Conservation (phyloP, 108 stramenopile species). For the Chaetoceros muelleri region DNA sequence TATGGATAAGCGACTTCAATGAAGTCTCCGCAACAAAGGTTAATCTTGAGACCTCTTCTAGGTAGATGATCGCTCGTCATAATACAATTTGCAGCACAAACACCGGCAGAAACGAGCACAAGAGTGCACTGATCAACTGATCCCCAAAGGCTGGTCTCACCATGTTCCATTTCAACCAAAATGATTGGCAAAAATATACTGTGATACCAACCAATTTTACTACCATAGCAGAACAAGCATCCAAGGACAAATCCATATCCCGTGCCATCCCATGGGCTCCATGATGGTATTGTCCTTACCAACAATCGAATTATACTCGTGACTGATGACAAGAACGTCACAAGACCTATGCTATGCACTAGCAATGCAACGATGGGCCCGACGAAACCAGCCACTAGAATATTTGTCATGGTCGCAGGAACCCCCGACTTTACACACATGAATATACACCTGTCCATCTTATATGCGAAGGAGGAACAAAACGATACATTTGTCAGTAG, state of each 20-base stretch:
- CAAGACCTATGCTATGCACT: conserved; percentile 15
- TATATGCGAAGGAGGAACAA: no score
- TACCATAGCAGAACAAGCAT: conserved; percentile 54
- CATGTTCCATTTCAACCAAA: conserved; percentile 68
- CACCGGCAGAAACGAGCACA: conserved; percentile 67
- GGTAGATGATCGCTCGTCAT: background rate
- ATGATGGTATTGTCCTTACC: background rate
- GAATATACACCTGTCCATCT: conserved; percentile 5
- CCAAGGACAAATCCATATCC: conserved; percentile 32
- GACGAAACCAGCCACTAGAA: conserved; percentile 37
- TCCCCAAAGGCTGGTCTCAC: conserved; percentile 47
- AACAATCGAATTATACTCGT: conserved; percentile 12
- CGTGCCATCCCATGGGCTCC: background rate
- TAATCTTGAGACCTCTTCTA: conserved; percentile 46
- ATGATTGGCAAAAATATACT: conserved; percentile 58
- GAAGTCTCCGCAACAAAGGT: conserved; percentile 72
- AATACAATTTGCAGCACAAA: conserved; percentile 47
- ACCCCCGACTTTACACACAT: conserved; percentile 24
- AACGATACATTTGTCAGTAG: no score
- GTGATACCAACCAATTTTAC: conserved; percentile 75
- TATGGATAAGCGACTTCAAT: conserved; percentile 80
- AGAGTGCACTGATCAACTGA: conserved; percentile 64
- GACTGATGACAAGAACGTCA: conserved; percentile 6
- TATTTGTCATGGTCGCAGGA: conserved; percentile 64
- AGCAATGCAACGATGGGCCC: conserved; percentile 32